These are phyloP conservation scores for Aspergillus sclerotiicarbonarius DNA, from an alignment of 495 filamentous ascomycete genomes.

Conservation along the genomic window DNA sequence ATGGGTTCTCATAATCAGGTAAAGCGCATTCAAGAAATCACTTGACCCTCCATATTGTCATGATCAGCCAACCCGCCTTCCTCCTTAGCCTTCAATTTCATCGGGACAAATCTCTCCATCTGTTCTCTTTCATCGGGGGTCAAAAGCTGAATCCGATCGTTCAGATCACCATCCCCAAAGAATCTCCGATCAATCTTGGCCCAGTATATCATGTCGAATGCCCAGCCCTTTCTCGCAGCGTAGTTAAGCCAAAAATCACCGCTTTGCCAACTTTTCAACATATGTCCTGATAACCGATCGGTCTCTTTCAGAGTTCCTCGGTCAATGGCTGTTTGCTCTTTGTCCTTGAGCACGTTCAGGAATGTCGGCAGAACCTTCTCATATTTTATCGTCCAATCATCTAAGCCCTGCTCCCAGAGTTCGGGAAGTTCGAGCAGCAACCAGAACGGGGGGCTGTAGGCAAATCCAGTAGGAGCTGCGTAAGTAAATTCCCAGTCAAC, in stretches of 20 bases:
- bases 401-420: slow-evolving; percentile 14
- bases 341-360: slow-evolving; percentile 13
- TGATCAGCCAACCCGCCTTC: too few species aligned
- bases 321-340: slow-evolving; percentile 12
- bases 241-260: slow-evolving; percentile 22
- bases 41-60: too few species aligned
- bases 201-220: slow-evolving; percentile 22
- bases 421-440: slow-evolving; percentile 25
- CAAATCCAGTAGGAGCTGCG: slow-evolving; percentile 24
- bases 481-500: slow-evolving; percentile 29
- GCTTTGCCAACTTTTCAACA: slow-evolving; percentile 23
- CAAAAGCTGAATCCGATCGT: slow-evolving; percentile 12
- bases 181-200: slow-evolving; percentile 17
- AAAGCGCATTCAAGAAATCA: too few species aligned
- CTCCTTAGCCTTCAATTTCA: slow-evolving; percentile 3
- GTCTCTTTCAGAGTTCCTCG: slow-evolving; percentile 5
- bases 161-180: slow-evolving; percentile 15
- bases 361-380: slow-evolving; percentile 14
- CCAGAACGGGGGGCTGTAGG: slow-evolving; percentile 24
- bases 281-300: slow-evolving; percentile 16
- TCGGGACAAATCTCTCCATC: slow-evolving; percentile 14
- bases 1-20: too few species aligned
- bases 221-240: slow-evolving; percentile 17
- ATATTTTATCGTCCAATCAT: background rate
- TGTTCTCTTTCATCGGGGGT: slow-evolving; percentile 9